phyloP scores from a whole-genome alignment of 257 asterid species.

The Plantago major region DNA sequence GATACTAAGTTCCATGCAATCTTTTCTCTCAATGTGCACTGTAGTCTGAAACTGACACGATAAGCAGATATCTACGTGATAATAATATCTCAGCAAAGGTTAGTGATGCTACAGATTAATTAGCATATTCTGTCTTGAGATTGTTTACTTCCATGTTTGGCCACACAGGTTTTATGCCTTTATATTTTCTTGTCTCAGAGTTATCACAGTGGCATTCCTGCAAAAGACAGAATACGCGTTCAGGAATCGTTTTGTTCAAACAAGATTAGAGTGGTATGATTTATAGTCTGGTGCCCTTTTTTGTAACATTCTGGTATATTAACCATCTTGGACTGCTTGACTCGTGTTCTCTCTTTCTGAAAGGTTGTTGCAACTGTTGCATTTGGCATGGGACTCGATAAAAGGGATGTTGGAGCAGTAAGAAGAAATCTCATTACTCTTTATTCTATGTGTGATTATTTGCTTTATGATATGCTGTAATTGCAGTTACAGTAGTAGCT shows the following conservation, averaged over 20 bases:
- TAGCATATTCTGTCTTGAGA: conserved; percentile 18
- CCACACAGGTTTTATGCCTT: conserved; percentile 5
- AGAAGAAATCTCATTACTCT: conserved; percentile 29
- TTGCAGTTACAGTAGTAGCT: neutral
- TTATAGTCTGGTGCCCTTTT: conserved; percentile 3
- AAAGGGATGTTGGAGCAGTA: conserved; percentile 96
- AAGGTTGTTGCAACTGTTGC: conserved; percentile 99
- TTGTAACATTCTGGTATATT: conserved; percentile 1
- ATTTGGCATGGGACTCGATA: conserved; percentile 98
- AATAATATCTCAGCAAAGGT: conserved; percentile 82
- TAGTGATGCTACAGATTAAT: conserved; percentile 28
- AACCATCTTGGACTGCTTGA: conserved; percentile 14
- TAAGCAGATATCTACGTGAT: conserved; percentile 83
- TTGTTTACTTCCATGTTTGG: conserved; percentile 17
- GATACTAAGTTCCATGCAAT: conserved; percentile 17
- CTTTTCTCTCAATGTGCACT: conserved; percentile 20
- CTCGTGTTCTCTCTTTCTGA: conserved; percentile 28
- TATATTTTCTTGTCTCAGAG: conserved; percentile 43
- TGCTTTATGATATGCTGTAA: neutral
- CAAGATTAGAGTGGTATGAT: conserved; percentile 86
- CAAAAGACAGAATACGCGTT: conserved; percentile 68
- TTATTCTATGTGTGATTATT: conserved; percentile 15
- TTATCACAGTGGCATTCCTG: conserved; percentile 88
- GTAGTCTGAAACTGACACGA: conserved; percentile 84
- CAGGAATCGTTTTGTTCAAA: conserved; percentile 85